Evolutionary conservation across 495 filamentous ascomycete genomes (phyloP), one percentile per base, ranked within the genome.

Genomic region (Neurospora sp.): DNA sequence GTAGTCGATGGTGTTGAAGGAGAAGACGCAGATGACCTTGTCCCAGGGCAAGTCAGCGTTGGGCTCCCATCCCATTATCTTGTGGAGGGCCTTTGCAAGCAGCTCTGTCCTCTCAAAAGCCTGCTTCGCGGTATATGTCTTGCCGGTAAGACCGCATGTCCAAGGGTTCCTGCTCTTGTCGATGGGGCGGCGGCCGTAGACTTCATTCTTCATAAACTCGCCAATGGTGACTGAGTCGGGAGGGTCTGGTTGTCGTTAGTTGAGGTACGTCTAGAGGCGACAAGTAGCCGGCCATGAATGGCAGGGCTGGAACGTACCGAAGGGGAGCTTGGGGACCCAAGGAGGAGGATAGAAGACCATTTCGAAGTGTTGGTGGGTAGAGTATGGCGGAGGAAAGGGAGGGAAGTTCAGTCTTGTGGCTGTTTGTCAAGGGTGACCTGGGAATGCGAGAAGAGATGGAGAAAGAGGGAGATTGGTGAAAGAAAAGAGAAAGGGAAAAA

Each of bases 11-110:
- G 93, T 93, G 76, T 97, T 97, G 71, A 94, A 75, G 42, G 89
- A 90, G 81, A 93, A 97, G 13, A 94, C 82, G 13, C 87, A 90
- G 69, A 94, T 76, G 31, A 94, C 90, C 82, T 96, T 97, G 76
- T 97, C 94, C 91, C 92, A 97, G 78, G 94, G 92, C 0, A 88
- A 88, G 28, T 93, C 93, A 73, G 87, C 76, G 75, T 95, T 94
- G 9, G 91, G 88, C 37, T 85, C 76, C 91, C 92, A 97, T 69
- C 88, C 90, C 76, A 96, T 82, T 74, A 92, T 89, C 77, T 93
- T 91, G 10, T 89, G 84, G 5, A 97, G 81, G 5, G 87, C 90
- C 71, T 90, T 87, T 17, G 93, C 88, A n/a, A 97, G 84, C 62
- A 86, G 83, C 21, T 94, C 89, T 4, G 92, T 88, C 3, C 93